Conservation (phyloP, 2,329 filamentous ascomycete genomes). For the Elsinoe necatrix region DNA sequence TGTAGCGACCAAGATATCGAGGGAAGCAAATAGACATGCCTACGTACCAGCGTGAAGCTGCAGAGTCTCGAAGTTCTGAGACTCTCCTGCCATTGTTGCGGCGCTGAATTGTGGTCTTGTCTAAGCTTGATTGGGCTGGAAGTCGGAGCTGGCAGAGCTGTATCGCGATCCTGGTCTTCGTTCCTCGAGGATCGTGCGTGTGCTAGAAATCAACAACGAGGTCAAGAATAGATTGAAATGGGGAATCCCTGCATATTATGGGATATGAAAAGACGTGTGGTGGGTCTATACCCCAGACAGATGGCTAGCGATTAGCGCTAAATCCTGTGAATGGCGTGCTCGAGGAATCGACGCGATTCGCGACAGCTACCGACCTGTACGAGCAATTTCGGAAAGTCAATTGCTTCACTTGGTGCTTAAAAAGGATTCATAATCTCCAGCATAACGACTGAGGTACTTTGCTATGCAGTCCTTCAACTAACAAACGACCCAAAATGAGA, state of each 20-base stretch:
- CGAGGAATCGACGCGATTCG: neutral
- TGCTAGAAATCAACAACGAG: neutral
- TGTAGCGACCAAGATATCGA: too few relatives aligned
- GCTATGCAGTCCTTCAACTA: too few relatives aligned
- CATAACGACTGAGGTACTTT: too few relatives aligned
- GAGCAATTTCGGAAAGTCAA: neutral
- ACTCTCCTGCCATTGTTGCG: conserved; percentile 8
- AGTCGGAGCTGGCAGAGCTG: neutral
- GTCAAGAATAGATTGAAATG: neutral
- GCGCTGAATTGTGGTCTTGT: neutral
- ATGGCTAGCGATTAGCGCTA: too few relatives aligned
- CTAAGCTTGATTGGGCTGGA: neutral
- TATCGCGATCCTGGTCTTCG: too few relatives aligned
- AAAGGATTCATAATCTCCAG: too few relatives aligned
- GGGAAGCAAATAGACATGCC: neutral
- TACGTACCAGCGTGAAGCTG: conserved; percentile 39
- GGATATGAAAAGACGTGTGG: neutral
- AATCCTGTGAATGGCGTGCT: neutral
- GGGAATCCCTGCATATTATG: conserved; percentile 5
- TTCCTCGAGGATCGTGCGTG: neutral
- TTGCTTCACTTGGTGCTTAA: too few relatives aligned
- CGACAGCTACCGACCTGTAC: too few relatives aligned
- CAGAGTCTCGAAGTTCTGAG: conserved; percentile 41
- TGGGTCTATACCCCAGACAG: too few relatives aligned
- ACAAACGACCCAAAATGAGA: too few relatives aligned